phyloP scores from a whole-genome alignment of 225 moss, liverwort and hornwort species.

The Polytrichum commune region DNA sequence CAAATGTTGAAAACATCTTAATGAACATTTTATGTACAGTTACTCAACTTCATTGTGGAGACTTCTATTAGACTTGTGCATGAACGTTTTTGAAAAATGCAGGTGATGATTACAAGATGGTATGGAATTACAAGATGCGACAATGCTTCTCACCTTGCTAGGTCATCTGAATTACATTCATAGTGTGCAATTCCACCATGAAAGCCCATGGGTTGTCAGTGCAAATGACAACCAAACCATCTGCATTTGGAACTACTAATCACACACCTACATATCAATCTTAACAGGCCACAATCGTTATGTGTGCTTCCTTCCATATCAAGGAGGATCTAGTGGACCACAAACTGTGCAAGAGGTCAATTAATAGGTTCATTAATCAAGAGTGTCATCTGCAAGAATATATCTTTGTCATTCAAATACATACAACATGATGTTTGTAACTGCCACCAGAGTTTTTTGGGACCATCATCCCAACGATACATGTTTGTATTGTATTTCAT shows the following conservation, averaged over 20 bases:
- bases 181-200: constrained; percentile 96
- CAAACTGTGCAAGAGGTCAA: constrained; percentile 78
- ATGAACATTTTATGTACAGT: too few species aligned
- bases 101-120: constrained; percentile 99
- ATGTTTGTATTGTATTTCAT: too few species aligned
- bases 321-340: constrained; percentile 98
- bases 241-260: constrained; percentile 99
- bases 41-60: too few species aligned
- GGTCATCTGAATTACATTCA: constrained; percentile 95
- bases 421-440: too few species aligned
- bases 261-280: constrained; percentile 91
- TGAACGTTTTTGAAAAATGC: constrained; percentile 5
- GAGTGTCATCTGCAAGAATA: too few species aligned
- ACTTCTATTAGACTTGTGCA: not conserved
- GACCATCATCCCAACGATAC: too few species aligned
- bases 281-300: constrained; percentile 97
- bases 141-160: constrained; percentile 85
- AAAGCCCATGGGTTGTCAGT: constrained; percentile 96
- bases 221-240: constrained; percentile 99
- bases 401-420: too few species aligned
- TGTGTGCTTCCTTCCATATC: constrained; percentile 95
- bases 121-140: constrained; percentile 98
- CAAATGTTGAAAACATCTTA: too few species aligned
- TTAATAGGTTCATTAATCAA: too few species aligned
- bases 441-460: too few species aligned